phyloP scores from a whole-genome alignment of 306 rosid genomes.

The Pyrus betulifolia region DNA sequence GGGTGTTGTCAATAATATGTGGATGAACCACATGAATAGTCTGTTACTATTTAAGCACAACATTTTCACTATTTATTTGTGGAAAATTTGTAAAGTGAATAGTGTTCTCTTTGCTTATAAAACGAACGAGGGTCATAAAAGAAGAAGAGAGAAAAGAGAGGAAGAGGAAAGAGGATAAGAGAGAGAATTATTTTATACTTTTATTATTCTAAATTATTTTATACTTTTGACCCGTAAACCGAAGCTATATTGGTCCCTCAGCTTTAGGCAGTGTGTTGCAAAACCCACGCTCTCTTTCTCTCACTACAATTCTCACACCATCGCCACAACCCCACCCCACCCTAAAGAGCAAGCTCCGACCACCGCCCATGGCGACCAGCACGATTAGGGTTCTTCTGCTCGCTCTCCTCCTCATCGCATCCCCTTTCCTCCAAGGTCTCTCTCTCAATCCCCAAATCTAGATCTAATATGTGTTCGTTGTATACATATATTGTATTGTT shows the following conservation, averaged over 20 bases:
- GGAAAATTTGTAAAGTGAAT: too few relatives aligned
- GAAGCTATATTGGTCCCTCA: neutral
- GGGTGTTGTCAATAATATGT: too few relatives aligned
- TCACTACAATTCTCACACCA: neutral
- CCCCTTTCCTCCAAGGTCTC: conserved; percentile 69
- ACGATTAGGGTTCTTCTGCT: conserved; percentile 45
- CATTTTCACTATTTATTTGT: too few relatives aligned
- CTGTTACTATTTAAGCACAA: too few relatives aligned
- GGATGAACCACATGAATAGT: too few relatives aligned
- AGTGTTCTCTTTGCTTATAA: too few relatives aligned
- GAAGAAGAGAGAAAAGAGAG: too few relatives aligned
- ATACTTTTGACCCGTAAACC: conserved; percentile 4
- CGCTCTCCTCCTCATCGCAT: conserved; percentile 59
- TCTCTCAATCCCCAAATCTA: conserved; percentile 42
- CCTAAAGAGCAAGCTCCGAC: conserved; percentile 32
- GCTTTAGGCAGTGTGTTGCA: neutral
- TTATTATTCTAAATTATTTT: too few relatives aligned
- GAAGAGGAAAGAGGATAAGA: too few relatives aligned
- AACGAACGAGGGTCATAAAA: too few relatives aligned
- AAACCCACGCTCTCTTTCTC: neutral
- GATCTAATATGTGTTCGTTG: conserved; percentile 13
- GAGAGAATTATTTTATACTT: too few relatives aligned
- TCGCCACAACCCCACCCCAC: neutral
- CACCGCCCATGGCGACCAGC: conserved; percentile 35
- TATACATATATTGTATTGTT: neutral